Percentiles rank a stretch among this genome's conserved stretches.
These are phyloP conservation scores for Juglanconis sp. DNA, from an alignment of 2,329 filamentous ascomycete genomes.

Conservation along the genomic window DNA sequence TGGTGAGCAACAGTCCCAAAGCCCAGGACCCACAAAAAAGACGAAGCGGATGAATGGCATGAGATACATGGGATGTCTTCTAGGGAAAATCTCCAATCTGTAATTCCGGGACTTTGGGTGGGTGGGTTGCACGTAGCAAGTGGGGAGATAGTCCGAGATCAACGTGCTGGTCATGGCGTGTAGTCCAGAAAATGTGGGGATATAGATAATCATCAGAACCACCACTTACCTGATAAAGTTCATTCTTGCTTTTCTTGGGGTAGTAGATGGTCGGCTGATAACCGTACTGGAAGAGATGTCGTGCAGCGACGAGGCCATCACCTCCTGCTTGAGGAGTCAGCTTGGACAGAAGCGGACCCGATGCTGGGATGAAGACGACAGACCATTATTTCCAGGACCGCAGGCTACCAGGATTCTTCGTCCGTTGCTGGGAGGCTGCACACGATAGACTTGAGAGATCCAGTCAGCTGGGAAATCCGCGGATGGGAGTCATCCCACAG, in stretches of 20 bases:
- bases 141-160: too few species aligned
- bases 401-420: slow-evolving; percentile 81
- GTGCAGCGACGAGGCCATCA: slow-evolving; percentile 89
- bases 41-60: slow-evolving; percentile 11
- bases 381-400: slow-evolving; percentile 74
- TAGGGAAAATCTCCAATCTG: neutral
- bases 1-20: slow-evolving; percentile 27
- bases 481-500: neutral
- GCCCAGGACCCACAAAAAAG: neutral
- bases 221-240: slow-evolving; percentile 71
- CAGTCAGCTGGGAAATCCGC: neutral
- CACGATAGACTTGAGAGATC: slow-evolving; percentile 65
- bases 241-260: slow-evolving; percentile 86
- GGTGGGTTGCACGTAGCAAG: too few species aligned
- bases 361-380: slow-evolving; percentile 15
- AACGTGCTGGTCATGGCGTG: neutral
- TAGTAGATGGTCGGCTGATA: slow-evolving; percentile 89
- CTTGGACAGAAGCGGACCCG: slow-evolving; percentile 4
- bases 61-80: slow-evolving; percentile 19
- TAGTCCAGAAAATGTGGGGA: neutral
- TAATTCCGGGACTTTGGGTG: too few species aligned
- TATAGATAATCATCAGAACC: neutral
- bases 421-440: slow-evolving; percentile 73
- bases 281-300: slow-evolving; percentile 88
- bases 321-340: slow-evolving; percentile 60